Conservation (phyloP, 2,329 filamentous ascomycete species). For the Ambrosiella cleistominuta region DNA sequence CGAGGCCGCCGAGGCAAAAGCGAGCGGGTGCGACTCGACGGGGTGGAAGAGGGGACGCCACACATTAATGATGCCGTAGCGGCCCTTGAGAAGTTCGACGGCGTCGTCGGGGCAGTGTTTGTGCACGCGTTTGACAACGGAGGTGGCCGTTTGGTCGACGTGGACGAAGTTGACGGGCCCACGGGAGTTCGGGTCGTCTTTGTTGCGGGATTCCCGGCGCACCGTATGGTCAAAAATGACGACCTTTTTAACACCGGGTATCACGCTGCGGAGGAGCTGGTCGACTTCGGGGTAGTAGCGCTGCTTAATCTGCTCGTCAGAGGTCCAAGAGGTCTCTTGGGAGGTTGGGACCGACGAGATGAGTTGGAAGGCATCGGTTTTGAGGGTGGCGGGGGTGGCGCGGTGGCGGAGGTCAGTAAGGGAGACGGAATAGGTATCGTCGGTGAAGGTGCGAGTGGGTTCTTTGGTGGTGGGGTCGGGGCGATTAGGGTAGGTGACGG, state of each 20-base stretch:
- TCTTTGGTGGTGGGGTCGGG: constrained; percentile 37
- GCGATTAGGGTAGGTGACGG: constrained; percentile 45
- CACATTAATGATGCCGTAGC: constrained; percentile 75
- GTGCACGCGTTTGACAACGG: constrained; percentile 48
- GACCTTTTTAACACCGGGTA: constrained; percentile 49
- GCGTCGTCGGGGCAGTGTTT: constrained; percentile 46
- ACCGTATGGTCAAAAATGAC: constrained; percentile 80
- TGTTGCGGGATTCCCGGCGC: constrained; percentile 34
- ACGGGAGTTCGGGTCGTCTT: constrained; percentile 34
- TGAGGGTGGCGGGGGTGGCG: constrained; percentile 48
- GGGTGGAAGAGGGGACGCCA: constrained; percentile 53
- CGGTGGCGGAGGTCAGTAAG: constrained; percentile 59
- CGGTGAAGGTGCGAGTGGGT: constrained; percentile 47
- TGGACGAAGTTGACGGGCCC: constrained; percentile 57
- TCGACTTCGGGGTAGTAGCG: constrained; percentile 80
- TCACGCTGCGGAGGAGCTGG: constrained; percentile 44
- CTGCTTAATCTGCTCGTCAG: constrained; percentile 49
- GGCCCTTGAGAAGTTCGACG: constrained; percentile 42
- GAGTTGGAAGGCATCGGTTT: constrained; percentile 54
- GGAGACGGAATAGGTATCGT: constrained; percentile 30
- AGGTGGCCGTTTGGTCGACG: constrained; percentile 61
- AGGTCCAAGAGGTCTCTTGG: constrained; percentile 41
- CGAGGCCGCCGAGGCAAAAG: constrained; percentile 47
- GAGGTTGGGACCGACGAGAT: constrained; percentile 40
- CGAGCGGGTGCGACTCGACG: constrained; percentile 49